Conservation (phyloP, 139 green algal genomes). For the Zygnema circumcarinatum region DNA sequence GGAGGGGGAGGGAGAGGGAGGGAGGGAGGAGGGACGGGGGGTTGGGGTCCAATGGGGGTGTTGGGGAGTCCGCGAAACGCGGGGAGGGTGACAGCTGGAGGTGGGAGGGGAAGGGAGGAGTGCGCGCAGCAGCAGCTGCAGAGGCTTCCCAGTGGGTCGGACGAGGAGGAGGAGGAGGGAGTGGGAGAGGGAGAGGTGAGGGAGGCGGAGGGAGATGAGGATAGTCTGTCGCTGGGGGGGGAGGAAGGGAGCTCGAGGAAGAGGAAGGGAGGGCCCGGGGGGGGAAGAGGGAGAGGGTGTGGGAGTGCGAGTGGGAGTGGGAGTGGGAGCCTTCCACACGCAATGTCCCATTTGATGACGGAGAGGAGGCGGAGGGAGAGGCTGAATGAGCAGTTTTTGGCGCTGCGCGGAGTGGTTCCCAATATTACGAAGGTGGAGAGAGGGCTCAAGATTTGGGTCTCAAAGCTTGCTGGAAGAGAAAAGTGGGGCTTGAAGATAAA, state of each 20-base stretch:
- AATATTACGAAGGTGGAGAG: conserved; percentile 25
- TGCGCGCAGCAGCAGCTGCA: background rate
- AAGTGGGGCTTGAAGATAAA: no score
- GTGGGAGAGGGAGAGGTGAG: background rate
- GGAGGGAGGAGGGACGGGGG: background rate
- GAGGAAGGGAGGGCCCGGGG: background rate
- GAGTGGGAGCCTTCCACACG: background rate
- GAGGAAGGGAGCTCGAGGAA: background rate
- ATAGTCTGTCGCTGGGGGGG: background rate
- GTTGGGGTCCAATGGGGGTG: background rate
- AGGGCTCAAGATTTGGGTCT: no score
- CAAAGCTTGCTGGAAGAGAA: no score
- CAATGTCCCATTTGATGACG: conserved; percentile 35
- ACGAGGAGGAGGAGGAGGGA: background rate
- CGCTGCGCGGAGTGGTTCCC: conserved; percentile 16
- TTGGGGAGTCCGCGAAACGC: no score
- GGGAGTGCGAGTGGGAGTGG: no score
- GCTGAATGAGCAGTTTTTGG: conserved; percentile 28
- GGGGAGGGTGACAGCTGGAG: background rate
- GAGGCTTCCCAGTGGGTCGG: background rate
- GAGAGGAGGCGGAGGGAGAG: conserved; percentile 10
- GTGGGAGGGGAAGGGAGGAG: background rate
- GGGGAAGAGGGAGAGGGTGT: background rate
- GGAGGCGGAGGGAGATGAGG: background rate
- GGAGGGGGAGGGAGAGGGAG: background rate